These are phyloP conservation scores for Russula ochroleuca DNA, from an alignment of 768 basidiomycete species.

Conservation along the genomic window DNA sequence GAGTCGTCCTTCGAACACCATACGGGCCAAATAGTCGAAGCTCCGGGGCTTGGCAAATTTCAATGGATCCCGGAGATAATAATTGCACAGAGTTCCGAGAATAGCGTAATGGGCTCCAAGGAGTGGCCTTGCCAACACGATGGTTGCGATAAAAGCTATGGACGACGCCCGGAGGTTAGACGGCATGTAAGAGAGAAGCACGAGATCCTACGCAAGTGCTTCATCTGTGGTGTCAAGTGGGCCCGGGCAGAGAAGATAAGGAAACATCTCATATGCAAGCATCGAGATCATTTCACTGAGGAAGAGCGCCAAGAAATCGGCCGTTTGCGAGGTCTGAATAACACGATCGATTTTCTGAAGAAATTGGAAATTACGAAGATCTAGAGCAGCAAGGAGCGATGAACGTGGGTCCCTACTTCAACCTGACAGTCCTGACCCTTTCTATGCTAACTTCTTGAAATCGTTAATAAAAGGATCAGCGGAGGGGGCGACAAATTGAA, in stretches of 20 bases:
- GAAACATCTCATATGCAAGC: neutral
- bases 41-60: neutral
- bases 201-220: neutral
- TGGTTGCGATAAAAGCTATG: neutral
- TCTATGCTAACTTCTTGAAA: neutral
- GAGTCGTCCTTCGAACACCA: neutral
- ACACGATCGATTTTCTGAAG: constrained; percentile 2
- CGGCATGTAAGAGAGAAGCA: constrained; percentile 7
- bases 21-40: neutral
- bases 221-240: constrained; percentile 8
- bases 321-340: neutral
- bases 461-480: neutral
- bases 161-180: constrained; percentile 1
- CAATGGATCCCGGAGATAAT: neutral
- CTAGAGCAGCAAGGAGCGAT: neutral
- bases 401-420: neutral
- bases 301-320: neutral
- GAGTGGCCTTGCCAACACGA: neutral
- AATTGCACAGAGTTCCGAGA: neutral
- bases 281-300: neutral
- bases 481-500: neutral
- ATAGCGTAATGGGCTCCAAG: neutral
- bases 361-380: neutral
- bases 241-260: constrained; percentile 2
- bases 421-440: neutral